phyloP scores from a whole-genome alignment of 495 filamentous ascomycete species.

The Penicillium pancosmium region DNA sequence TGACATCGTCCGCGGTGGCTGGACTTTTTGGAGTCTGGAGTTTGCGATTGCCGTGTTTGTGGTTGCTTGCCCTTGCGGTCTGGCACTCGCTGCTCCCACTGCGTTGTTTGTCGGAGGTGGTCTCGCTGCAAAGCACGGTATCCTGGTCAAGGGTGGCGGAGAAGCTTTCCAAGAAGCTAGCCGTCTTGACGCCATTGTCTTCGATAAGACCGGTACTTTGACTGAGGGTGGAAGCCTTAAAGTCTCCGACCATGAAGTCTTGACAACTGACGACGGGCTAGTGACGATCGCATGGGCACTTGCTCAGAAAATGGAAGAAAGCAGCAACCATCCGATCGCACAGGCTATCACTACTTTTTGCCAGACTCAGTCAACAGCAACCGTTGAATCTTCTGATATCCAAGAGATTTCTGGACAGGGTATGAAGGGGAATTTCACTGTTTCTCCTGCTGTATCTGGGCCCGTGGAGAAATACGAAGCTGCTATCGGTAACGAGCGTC shows the following conservation, averaged over 20 bases:
- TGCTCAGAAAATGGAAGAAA: constrained; percentile 72
- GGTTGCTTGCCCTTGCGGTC: constrained; percentile 90
- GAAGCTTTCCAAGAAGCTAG: constrained; percentile 96
- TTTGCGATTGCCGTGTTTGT: constrained; percentile 97
- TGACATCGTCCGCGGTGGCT: constrained; percentile 68
- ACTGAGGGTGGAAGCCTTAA: constrained; percentile 81
- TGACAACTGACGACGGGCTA: constrained; percentile 43
- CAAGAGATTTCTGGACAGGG: constrained; percentile 83
- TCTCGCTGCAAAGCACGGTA: constrained; percentile 83
- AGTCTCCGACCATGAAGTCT: constrained; percentile 70
- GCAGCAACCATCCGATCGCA: constrained; percentile 85
- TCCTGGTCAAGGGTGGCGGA: constrained; percentile 92
- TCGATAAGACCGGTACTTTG: constrained; percentile 95
- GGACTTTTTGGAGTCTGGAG: constrained; percentile 84
- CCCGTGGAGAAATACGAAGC: constrained; percentile 55
- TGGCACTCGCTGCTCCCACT: constrained; percentile 90
- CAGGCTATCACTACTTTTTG: constrained; percentile 78
- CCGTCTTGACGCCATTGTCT: constrained; percentile 81
- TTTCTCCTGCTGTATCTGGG: constrained; percentile 30
- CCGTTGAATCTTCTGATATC: constrained; percentile 50
- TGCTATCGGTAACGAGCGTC: constrained; percentile 80
- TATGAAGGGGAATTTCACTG: constrained; percentile 67
- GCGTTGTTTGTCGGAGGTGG: constrained; percentile 92
- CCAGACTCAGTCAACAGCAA: constrained; percentile 33
- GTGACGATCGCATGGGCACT: constrained; percentile 50